Conservation (phyloP, 345 rosid genomes). For the Jatropha curcas region DNA sequence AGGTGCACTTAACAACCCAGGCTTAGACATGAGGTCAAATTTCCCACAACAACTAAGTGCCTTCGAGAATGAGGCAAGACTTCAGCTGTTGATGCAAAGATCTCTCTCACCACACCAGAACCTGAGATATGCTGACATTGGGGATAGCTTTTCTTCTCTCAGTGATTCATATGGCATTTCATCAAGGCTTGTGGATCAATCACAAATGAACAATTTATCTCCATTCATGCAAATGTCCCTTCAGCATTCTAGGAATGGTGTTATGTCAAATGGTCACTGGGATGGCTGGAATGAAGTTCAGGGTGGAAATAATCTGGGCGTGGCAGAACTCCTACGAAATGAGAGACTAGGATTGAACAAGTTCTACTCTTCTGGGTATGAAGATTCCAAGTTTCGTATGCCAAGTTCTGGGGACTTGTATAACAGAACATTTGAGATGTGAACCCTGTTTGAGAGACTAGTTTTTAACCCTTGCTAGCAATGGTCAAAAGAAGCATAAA, state of each 20-base stretch:
- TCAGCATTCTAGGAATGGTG: constrained; percentile 58
- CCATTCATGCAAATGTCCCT: constrained; percentile 51
- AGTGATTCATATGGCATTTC: constrained; percentile 54
- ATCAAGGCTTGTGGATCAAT: constrained; percentile 60
- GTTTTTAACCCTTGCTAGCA: constrained; percentile 25
- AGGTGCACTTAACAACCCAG: constrained; percentile 49
- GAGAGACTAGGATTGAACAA: constrained; percentile 65
- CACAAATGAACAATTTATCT: constrained; percentile 54
- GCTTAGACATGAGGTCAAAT: constrained; percentile 58
- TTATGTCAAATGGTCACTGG: constrained; percentile 66
- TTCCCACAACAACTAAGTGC: constrained; percentile 46
- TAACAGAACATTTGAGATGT: constrained; percentile 74
- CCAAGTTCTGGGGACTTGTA: constrained; percentile 68
- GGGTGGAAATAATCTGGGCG: constrained; percentile 51
- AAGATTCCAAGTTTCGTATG: constrained; percentile 63
- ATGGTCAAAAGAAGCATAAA: constrained; percentile 16
- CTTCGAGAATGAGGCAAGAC: constrained; percentile 65
- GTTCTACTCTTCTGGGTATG: constrained; percentile 54
- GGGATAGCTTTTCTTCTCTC: constrained; percentile 56
- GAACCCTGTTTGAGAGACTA: constrained; percentile 28
- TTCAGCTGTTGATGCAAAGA: constrained; percentile 63
- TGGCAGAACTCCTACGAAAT: constrained; percentile 71
- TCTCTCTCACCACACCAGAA: constrained; percentile 60
- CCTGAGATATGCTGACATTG: constrained; percentile 44
- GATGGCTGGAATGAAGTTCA: constrained; percentile 74